Percentiles rank a stretch among this genome's conserved stretches.
These are phyloP conservation scores for Aspergillus viridinutans DNA, from an alignment of 2,329 filamentous ascomycete species.

Conservation along the genomic window DNA sequence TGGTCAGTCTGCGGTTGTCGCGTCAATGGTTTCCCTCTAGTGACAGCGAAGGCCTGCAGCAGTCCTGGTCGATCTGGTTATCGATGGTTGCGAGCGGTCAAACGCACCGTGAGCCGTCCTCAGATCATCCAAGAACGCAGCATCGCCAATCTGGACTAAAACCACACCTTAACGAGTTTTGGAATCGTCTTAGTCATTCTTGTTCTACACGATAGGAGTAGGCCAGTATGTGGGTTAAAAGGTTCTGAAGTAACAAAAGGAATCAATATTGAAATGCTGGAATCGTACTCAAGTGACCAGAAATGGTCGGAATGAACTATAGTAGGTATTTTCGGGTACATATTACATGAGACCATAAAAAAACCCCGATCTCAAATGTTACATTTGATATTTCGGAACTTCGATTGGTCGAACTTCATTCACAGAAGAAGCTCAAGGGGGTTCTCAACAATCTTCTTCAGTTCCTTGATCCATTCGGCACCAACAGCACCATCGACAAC, in stretches of 20 bases:
- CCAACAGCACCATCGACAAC: slow-evolving; percentile 95
- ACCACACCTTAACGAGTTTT: neutral
- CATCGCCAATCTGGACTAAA: neutral
- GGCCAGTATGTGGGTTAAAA: neutral
- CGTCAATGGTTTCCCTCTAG: too few relatives aligned
- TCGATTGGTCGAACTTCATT: slow-evolving; percentile 20
- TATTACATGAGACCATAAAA: slow-evolving; percentile 22
- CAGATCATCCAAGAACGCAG: neutral
- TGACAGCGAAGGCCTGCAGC: too few relatives aligned
- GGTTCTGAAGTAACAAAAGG: slow-evolving; percentile 14
- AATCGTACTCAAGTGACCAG: slow-evolving; percentile 26
- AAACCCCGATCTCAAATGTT: slow-evolving; percentile 14
- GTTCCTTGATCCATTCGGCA: slow-evolving; percentile 91
- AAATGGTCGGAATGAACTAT: slow-evolving; percentile 20
- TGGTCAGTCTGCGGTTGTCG: too few relatives aligned
- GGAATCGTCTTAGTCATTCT: neutral
- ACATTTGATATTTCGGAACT: slow-evolving; percentile 10
- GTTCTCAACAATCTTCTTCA: slow-evolving; percentile 98
- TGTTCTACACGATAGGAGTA: neutral
- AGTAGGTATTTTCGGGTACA: slow-evolving; percentile 34
- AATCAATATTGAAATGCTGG: slow-evolving; percentile 27
- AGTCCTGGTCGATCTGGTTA: too few relatives aligned
- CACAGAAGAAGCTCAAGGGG: slow-evolving; percentile 91
- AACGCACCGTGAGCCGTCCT: too few relatives aligned
- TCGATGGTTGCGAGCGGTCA: too few relatives aligned